A percentile compares a stretch with the other conserved stretches of the same genome.
Evolutionary conservation across 2,329 filamentous ascomycete species (phyloP).

Genomic region (Plectosphaerella plurivora): DNA sequence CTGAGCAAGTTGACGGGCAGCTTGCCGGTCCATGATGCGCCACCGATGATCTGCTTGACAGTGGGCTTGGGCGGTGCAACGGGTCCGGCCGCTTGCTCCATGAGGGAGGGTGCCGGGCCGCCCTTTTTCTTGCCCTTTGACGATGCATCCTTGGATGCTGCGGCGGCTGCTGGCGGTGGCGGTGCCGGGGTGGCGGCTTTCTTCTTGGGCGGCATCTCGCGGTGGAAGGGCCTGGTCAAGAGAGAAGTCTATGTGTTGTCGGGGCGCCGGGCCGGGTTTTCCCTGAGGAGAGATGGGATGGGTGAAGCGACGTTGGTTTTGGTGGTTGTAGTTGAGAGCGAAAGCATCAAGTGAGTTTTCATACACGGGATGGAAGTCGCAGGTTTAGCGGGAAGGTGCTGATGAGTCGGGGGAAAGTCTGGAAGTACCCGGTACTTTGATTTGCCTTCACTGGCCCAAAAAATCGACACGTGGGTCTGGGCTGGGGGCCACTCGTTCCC

Average conservation of each 20-base stretch:
- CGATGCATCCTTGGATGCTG: conserved; percentile 42
- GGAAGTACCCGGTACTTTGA: no score
- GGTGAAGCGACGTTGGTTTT: not conserved
- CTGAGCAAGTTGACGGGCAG: conserved; percentile 88
- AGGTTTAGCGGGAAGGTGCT: no score
- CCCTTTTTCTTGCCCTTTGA: conserved; percentile 39
- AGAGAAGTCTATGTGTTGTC: not conserved
- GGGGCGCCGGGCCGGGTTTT: not conserved
- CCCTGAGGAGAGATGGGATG: not conserved
- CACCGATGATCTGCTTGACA: conserved; percentile 80
- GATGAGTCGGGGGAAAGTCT: no score
- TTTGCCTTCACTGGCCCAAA: no score
- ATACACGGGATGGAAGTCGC: not conserved
- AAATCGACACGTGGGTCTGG: no score
- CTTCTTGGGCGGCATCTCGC: conserved; percentile 30
- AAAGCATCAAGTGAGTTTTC: not conserved
- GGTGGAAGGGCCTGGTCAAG: no score
- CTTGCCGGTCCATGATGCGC: conserved; percentile 96
- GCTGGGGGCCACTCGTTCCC: no score
- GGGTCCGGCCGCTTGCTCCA: conserved; percentile 24
- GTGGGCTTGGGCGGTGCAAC: conserved; percentile 54
- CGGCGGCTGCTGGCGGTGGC: conserved; percentile 19
- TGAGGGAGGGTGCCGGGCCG: conserved; percentile 17
- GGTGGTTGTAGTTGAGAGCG: not conserved
- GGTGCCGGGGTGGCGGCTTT: conserved; percentile 34